Evolutionary conservation across 768 basidiomycete species (phyloP).

Genomic region (Solioccasus polychromus): DNA sequence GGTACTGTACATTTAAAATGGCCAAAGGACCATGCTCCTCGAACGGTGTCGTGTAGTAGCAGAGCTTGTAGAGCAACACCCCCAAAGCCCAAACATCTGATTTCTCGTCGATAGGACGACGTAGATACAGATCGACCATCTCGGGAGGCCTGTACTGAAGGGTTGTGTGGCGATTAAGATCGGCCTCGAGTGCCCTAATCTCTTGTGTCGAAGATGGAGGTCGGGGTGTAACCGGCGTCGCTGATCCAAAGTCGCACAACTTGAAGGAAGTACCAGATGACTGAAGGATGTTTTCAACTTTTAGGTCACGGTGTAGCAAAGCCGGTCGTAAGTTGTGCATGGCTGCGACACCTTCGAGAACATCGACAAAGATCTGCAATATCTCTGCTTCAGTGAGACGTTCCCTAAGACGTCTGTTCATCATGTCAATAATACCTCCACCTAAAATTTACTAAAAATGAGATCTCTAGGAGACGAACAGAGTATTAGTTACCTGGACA

Average conservation of each 20-base stretch:
- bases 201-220: constrained; percentile 80
- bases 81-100: constrained; percentile 98
- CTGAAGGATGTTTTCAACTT: constrained; percentile 98
- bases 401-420: constrained; percentile 95
- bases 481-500: constrained; percentile 64
- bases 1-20: constrained; percentile 95
- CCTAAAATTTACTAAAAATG: constrained; percentile 42
- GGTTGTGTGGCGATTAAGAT: constrained; percentile 93
- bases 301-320: constrained; percentile 93
- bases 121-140: constrained; percentile 89
- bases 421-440: constrained; percentile 99
- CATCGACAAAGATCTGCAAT: constrained; percentile 95
- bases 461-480: constrained; percentile 5
- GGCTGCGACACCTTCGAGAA: constrained; percentile 93
- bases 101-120: constrained; percentile 87
- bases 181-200: constrained; percentile 82
- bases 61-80: constrained; percentile 95
- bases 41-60: constrained; percentile 99
- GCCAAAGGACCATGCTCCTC: constrained; percentile 97
- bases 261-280: constrained; percentile 84
- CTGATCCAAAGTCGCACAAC: constrained; percentile 97
- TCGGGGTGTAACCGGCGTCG: constrained; percentile 65
- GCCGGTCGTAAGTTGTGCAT: constrained; percentile 95
- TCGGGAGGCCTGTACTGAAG: constrained; percentile 98
- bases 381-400: constrained; percentile 95